Evolutionary conservation across 2,329 filamentous ascomycete genomes (phyloP), one percentile per base, ranked within the genome.

Genomic region (Sarocladium oryzae): DNA sequence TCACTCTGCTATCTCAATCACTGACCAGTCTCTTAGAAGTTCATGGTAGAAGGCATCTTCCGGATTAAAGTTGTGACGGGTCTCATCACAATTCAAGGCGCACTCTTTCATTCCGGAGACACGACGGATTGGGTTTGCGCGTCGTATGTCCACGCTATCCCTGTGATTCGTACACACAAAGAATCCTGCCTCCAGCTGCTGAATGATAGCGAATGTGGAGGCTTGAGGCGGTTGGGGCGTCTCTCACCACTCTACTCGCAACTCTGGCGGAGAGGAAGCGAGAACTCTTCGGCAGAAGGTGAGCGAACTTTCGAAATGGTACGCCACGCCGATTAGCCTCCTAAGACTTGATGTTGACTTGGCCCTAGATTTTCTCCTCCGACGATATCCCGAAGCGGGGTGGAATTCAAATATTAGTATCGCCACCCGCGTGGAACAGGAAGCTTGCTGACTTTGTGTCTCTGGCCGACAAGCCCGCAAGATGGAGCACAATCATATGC

Each of bases 91-190:
- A 64, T 92, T 23, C 77, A 81, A 13, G 86, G 88, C 15, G 82
- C 86, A 6, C 78, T 74, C 6, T 63, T 92, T 3, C 69, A 70
- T 10, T 63, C 76, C 1, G 71, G 74, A 0, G 67, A 74, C 23
- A 63, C 59, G 1, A 61, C 70, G 5, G 70, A 77, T 56, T 82
- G 78, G 71, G 73, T 88, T 15, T 81, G 80, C 63, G 84, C 86
- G 15, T 80, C 86, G 1, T 76, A 78, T 37, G 88, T 84, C 33
- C 81, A 89, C 60, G 82, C 87, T 1, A 66, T 92, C 1, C 86
- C 85, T 1, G 79, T 85, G 1, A 73, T 92, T 30, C 69, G 79
- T 43, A 81, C 76, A 38, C 60, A 68, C 0, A 72, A 79, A 41
- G 64, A 74, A 9, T 72, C 73, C 0, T 65, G 61, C 1, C 62